Conservation (phyloP, 129 eudicot genomes). For the Silybum marianum region DNA sequence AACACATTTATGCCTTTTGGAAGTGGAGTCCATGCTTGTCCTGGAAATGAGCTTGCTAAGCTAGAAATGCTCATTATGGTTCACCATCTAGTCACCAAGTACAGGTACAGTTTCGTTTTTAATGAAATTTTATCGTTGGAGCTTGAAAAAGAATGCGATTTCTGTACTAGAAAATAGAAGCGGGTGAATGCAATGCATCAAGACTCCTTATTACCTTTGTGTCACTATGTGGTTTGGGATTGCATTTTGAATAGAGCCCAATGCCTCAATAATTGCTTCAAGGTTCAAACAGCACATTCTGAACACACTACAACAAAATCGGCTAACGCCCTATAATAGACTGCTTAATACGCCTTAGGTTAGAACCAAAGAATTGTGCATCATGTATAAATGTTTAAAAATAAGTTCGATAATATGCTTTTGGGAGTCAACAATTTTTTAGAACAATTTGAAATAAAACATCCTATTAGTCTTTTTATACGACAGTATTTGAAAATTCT, state of each 20-base stretch:
- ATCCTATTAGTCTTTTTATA: not conserved
- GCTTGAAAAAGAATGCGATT: not conserved
- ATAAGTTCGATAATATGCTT: too few relatives aligned
- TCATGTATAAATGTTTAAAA: too few relatives aligned
- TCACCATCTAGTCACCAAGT: slow-evolving; percentile 72
- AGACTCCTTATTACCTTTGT: not conserved
- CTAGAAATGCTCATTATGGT: slow-evolving; percentile 73
- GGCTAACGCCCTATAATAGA: not conserved
- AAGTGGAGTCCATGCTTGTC: slow-evolving; percentile 85
- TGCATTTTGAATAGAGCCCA: too few relatives aligned
- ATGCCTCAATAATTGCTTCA: not conserved
- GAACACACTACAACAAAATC: not conserved
- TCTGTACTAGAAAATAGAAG: not conserved
- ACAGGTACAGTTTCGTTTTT: slow-evolving; percentile 48
- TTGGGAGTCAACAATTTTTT: not conserved
- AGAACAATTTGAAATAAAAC: not conserved
- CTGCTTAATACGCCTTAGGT: not conserved
- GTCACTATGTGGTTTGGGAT: too few relatives aligned
- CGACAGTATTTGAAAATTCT: not conserved
- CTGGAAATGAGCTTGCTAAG: slow-evolving; percentile 87
- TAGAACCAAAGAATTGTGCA: not conserved
- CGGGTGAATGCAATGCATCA: not conserved
- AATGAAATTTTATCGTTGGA: not conserved
- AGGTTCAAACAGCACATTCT: not conserved
- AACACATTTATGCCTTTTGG: slow-evolving; percentile 95